Conservation (phyloP, 129 eudicot species). For the Tagetes patula region DNA sequence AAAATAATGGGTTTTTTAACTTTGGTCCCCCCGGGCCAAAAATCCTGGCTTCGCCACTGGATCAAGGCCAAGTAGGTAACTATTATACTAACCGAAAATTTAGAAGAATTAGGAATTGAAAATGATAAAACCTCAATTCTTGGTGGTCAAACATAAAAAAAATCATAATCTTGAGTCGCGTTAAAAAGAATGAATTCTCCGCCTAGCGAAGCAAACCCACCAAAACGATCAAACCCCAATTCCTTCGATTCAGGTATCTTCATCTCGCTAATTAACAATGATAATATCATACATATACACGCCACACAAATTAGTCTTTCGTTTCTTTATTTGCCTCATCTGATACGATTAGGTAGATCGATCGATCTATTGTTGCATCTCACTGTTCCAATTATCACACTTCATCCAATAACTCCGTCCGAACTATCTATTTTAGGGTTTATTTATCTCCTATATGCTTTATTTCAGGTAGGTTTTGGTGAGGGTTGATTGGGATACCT, state of each 20-base stretch:
- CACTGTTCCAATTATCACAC: conserved; percentile 5
- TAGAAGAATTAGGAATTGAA: no score
- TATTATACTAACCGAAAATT: no score
- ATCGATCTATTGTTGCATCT: conserved; percentile 23
- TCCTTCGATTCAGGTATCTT: conserved; percentile 20
- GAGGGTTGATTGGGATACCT: conserved; percentile 12
- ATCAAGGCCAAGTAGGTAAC: no score
- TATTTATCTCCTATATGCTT: conserved; percentile 1
- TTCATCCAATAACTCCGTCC: neutral
- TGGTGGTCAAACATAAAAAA: no score
- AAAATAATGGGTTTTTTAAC: no score
- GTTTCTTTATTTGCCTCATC: neutral
- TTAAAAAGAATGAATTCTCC: no score
- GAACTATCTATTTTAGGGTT: conserved; percentile 19
- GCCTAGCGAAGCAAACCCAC: conserved; percentile 25
- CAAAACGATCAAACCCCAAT: conserved; percentile 34
- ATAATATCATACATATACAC: neutral
- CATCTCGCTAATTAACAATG: neutral
- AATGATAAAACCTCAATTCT: no score
- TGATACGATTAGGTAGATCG: conserved; percentile 27
- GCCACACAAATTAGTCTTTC: conserved; percentile 4
- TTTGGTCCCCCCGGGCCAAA: no score
- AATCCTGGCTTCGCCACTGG: no score
- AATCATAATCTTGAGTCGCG: no score
- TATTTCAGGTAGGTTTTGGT: neutral